A percentile compares a stretch with the other conserved stretches of the same genome.
Evolutionary conservation across 176 grass and related monocot species (phyloP).

Genomic region (Oryza glumipatula): DNA sequence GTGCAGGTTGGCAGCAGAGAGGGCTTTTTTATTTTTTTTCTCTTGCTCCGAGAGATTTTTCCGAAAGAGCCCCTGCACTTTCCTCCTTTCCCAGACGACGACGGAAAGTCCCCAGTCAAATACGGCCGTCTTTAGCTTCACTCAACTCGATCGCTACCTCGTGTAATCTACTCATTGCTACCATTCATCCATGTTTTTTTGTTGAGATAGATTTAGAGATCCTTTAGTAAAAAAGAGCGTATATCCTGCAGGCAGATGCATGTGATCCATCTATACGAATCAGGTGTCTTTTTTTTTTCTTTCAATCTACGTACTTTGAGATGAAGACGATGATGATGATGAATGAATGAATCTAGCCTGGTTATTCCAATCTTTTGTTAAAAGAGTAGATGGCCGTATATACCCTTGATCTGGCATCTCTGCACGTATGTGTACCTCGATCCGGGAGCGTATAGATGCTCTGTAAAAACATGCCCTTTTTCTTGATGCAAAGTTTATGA

Average conservation of each 20-base stretch:
- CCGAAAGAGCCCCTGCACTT: constrained; percentile 27
- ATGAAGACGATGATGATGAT: constrained; percentile 26
- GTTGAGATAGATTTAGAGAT: constrained; percentile 6
- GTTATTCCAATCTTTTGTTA: constrained; percentile 37
- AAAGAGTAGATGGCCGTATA: constrained; percentile 9
- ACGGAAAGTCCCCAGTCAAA: constrained; percentile 39
- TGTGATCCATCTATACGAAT: constrained; percentile 40
- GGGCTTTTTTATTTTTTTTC: background rate
- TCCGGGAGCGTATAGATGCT: background rate
- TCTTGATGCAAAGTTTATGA: background rate
- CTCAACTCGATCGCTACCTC: no score
- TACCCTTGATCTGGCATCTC: background rate
- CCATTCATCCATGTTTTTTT: background rate
- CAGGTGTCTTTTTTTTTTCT: constrained; percentile 21
- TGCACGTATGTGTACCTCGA: background rate
- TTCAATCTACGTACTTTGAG: constrained; percentile 38
- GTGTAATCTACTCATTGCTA: constrained; percentile 45
- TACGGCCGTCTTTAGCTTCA: constrained; percentile 24
- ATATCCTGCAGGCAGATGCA: constrained; percentile 31
- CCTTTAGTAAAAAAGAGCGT: constrained; percentile 44
- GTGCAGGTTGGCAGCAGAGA: background rate
- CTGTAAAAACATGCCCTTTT: background rate
- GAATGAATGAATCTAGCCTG: constrained; percentile 1
- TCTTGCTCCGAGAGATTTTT: constrained; percentile 21
- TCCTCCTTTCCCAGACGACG: constrained; percentile 32